These are phyloP conservation scores for Botrytis sinoallii DNA, from an alignment of 2,329 filamentous ascomycete species.

Conservation along the genomic window DNA sequence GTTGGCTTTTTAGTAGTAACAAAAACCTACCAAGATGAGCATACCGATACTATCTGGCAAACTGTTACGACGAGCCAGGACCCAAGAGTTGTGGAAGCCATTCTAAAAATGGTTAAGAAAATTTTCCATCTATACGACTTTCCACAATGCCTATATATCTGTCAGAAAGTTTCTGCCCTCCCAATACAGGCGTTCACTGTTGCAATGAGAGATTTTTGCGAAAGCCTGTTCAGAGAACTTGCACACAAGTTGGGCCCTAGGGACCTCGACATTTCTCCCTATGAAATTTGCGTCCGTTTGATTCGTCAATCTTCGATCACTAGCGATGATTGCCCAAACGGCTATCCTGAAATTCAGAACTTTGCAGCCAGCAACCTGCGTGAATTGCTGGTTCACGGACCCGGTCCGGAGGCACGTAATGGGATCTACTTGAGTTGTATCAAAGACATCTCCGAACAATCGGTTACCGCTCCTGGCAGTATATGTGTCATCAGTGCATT, in stretches of 20 bases:
- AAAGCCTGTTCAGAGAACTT: constrained; percentile 48
- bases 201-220: constrained; percentile 60
- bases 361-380: constrained; percentile 62
- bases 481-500: constrained; percentile 60
- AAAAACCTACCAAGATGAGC: constrained; percentile 63
- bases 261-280: constrained; percentile 47
- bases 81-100: constrained; percentile 76
- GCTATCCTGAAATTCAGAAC: constrained; percentile 59
- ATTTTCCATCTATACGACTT: constrained; percentile 50
- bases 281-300: constrained; percentile 61
- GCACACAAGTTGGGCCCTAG: constrained; percentile 42
- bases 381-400: constrained; percentile 56
- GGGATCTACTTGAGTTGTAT: constrained; percentile 66
- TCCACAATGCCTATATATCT: constrained; percentile 59
- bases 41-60: constrained; percentile 81
- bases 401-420: constrained; percentile 54
- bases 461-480: constrained; percentile 66
- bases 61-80: constrained; percentile 80
- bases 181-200: constrained; percentile 61
- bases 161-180: constrained; percentile 64
- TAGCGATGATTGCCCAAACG: constrained; percentile 51
- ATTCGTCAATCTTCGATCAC: constrained; percentile 67
- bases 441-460: constrained; percentile 61
- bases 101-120: constrained; percentile 61
- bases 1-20: constrained; percentile 84